Conservation (phyloP, 2,329 filamentous ascomycete species). For the Onygenales sp. region DNA sequence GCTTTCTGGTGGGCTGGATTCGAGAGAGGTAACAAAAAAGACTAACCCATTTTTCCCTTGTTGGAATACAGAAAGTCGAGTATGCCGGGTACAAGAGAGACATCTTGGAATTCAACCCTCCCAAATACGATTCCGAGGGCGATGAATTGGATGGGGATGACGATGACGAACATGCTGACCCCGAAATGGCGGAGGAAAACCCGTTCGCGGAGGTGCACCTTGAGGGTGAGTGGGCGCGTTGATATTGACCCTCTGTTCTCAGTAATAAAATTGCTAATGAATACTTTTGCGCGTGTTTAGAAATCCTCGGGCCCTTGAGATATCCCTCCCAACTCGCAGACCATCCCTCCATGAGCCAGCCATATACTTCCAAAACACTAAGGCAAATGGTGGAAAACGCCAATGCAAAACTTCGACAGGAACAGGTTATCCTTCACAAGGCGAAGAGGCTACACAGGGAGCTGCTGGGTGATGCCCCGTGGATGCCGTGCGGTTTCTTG, state of each 20-base stretch:
- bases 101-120: constrained; percentile 50
- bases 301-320: constrained; percentile 51
- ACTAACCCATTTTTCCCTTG: neutral
- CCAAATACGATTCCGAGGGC: constrained; percentile 54
- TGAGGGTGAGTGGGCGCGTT: constrained; percentile 38
- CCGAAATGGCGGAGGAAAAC: constrained; percentile 49
- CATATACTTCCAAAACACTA: constrained; percentile 51
- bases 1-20: neutral
- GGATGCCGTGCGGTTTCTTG: constrained; percentile 47
- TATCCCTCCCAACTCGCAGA: constrained; percentile 50
- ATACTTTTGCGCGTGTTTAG: constrained; percentile 23
- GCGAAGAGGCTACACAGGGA: constrained; percentile 49
- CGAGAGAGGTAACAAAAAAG: neutral
- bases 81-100: constrained; percentile 54
- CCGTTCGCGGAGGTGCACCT: constrained; percentile 50
- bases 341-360: constrained; percentile 49
- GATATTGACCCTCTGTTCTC: constrained; percentile 7
- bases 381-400: constrained; percentile 48
- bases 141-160: constrained; percentile 51
- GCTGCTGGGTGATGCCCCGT: constrained; percentile 51
- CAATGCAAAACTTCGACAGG: constrained; percentile 48
- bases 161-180: constrained; percentile 49
- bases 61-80: constrained; percentile 42
- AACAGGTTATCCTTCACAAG: constrained; percentile 46
- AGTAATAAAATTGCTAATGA: neutral